Percentiles rank a stretch among this genome's conserved stretches.
These are phyloP conservation scores for Cyclotella sp. DNA, from an alignment of 108 stramenopile genomes.

Conservation along the genomic window DNA sequence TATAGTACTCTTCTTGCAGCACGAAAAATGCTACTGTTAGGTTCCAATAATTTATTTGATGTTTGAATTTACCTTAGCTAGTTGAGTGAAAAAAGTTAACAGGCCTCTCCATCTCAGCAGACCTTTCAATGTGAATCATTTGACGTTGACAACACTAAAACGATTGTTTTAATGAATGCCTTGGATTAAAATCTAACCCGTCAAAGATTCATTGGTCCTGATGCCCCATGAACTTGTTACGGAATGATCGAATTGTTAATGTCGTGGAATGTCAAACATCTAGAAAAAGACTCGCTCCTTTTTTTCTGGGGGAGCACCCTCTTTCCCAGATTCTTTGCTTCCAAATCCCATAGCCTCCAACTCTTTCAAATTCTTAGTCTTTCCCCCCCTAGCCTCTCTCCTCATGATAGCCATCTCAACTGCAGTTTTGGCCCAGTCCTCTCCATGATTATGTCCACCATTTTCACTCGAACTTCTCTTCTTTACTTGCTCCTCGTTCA, in stretches of 20 bases:
- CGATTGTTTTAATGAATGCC: no score
- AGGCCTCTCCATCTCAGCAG: no score
- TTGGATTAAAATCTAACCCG: no score
- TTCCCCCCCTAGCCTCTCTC: constrained; percentile 67
- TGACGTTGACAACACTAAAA: no score
- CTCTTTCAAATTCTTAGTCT: constrained; percentile 33
- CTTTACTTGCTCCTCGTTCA: constrained; percentile 86
- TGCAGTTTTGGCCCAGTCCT: constrained; percentile 95
- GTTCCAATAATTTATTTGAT: no score
- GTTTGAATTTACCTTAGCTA: no score
- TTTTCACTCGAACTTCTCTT: constrained; percentile 77
- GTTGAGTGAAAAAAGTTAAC: no score
- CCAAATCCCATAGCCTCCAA: constrained; percentile 68
- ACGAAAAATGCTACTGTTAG: no score
- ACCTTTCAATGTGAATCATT: no score
- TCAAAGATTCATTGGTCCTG: not conserved
- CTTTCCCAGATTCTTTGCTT: constrained; percentile 16
- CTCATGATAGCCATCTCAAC: constrained; percentile 95
- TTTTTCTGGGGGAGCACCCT: constrained; percentile 8
- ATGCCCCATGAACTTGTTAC: not conserved
- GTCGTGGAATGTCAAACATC: not conserved
- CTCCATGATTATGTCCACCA: constrained; percentile 89
- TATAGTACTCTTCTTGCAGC: not conserved
- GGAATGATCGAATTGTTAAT: not conserved
- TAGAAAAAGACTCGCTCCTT: constrained; percentile 6